A percentile compares a stretch with the other conserved stretches of the same genome.
phyloP scores from a whole-genome alignment of 768 basidiomycete species.

The Solioccasus polychromus region DNA sequence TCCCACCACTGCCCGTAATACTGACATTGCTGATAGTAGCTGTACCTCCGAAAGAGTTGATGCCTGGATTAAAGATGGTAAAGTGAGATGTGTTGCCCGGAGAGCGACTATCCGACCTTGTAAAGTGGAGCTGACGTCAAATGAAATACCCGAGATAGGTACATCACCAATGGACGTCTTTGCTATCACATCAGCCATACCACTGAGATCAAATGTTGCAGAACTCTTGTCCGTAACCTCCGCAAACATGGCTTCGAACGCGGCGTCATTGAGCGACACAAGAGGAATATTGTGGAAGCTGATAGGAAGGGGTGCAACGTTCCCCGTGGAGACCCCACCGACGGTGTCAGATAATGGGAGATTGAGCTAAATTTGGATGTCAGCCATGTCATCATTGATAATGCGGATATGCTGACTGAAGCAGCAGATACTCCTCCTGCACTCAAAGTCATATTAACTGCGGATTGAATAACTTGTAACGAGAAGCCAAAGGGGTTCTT shows the following conservation, averaged over 20 bases:
- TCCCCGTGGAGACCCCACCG: slow-evolving; percentile 70
- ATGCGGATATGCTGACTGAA: slow-evolving; percentile 36
- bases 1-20: slow-evolving; percentile 63
- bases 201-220: slow-evolving; percentile 49
- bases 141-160: slow-evolving; percentile 60
- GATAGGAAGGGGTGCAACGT: slow-evolving; percentile 56
- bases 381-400: not conserved
- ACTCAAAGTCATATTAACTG: slow-evolving; percentile 52
- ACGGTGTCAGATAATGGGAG: slow-evolving; percentile 47
- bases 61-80: slow-evolving; percentile 36
- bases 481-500: slow-evolving; percentile 79
- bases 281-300: slow-evolving; percentile 57
- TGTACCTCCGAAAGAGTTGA: slow-evolving; percentile 54
- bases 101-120: slow-evolving; percentile 37
- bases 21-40: slow-evolving; percentile 54
- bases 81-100: not conserved
- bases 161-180: slow-evolving; percentile 65
- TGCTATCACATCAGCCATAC: slow-evolving; percentile 55
- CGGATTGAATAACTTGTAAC: slow-evolving; percentile 56
- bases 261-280: slow-evolving; percentile 49
- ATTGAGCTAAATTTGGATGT: slow-evolving; percentile 37
- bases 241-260: slow-evolving; percentile 56
- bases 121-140: slow-evolving; percentile 56
- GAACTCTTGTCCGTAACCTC: slow-evolving; percentile 49
- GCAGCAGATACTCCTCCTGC: slow-evolving; percentile 50